Conservation (phyloP, 768 basidiomycete genomes). For the Favolaschia claudopus region DNA sequence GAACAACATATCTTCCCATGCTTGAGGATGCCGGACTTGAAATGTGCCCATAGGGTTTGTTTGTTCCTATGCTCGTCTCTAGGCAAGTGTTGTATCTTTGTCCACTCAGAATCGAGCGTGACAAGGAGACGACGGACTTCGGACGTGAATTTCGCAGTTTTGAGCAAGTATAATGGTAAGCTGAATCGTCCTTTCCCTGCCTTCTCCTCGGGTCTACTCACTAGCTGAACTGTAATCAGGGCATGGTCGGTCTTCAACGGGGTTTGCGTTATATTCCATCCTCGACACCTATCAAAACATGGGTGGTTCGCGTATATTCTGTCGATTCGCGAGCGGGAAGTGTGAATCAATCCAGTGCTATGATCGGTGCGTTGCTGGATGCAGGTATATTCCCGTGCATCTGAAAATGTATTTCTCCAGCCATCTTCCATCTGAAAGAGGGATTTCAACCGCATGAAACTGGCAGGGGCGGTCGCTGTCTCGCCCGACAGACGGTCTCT, state of each 20-base stretch:
- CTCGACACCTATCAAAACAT: background rate
- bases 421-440: slow-evolving; percentile 10
- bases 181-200: slow-evolving; percentile 12
- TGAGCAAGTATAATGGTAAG: slow-evolving; percentile 2
- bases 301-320: background rate
- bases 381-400: slow-evolving; percentile 1
- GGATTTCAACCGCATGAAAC: background rate
- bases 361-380: background rate
- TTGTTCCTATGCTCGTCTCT: background rate
- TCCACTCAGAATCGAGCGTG: background rate
- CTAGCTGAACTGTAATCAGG: slow-evolving; percentile 3
- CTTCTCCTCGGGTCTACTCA: background rate
- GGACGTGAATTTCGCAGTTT: slow-evolving; percentile 1
- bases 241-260: slow-evolving; percentile 14
- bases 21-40: background rate
- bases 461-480: background rate
- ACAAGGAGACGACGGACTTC: background rate
- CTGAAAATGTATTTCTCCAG: slow-evolving; percentile 10
- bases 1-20: background rate
- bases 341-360: background rate
- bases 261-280: slow-evolving; percentile 8
- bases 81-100: background rate
- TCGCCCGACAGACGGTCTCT: slow-evolving; percentile 24
- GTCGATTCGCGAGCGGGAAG: slow-evolving; percentile 8
- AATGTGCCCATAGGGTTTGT: background rate